Evolutionary conservation across 2,329 filamentous ascomycete species (phyloP), one percentile per base, ranked within the genome.

Genomic region (Neurospora sp.): DNA sequence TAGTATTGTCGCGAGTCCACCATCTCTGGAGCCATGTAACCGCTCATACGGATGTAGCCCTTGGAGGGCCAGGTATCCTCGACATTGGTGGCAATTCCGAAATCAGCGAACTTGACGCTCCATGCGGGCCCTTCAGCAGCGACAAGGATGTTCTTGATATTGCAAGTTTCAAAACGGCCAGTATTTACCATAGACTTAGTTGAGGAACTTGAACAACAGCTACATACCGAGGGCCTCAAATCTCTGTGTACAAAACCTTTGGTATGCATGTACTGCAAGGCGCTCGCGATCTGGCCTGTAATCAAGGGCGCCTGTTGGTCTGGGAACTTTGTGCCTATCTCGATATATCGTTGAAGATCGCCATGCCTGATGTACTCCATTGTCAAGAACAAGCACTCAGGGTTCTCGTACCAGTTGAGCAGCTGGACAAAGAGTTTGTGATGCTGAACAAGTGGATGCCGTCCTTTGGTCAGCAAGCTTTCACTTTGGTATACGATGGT

Each of bases 91-190:
- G 73, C 75, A 58, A 76, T 75, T 1, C 77, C 76, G 40, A 77
- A 77, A 66, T 77, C 77, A 9, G 74, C 72, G 13, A 78, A 75
- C 68, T 78, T 77, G 38, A 78, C 76, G 36, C 72, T 74, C 77
- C 76, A 78, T 0, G 68, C 38, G 0, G 76, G 76, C 2, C 66
- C 46, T 19, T 6, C 11, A 4, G 62, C 67, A 1, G 73, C 71
- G 1, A 78, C 73, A 68, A 78, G 71, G 66, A 78, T 76, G 69
- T 78, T 78, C 77, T 77, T 28, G 1, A 3, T 46, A 23, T 19
- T 0, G 42, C 1, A 11, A 46, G 0, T 10, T 46, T 11, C 4
- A 4, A 46, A 1, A 11, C 1, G 9, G n/a, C 19, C n/a, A 46
- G n/a, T 46, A 2, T n/a, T 42, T 17, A 43, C 23, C 23, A 28